Conservation (phyloP, 2,329 filamentous ascomycete genomes). For the Colletotrichum sp. region DNA sequence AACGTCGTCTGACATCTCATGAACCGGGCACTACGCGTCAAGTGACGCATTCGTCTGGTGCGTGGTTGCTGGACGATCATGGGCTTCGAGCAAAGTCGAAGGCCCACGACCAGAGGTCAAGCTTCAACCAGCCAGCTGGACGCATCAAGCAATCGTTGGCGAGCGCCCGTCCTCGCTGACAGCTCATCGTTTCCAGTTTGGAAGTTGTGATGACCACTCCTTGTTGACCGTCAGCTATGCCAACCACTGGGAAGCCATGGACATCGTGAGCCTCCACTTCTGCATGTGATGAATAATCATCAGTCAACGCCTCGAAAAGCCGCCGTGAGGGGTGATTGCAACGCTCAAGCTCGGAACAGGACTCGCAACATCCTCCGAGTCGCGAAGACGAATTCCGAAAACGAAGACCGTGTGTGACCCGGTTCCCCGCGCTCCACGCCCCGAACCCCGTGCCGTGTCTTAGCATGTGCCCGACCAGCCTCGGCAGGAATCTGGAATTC, state of each 20-base stretch:
- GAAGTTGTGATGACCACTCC: not conserved
- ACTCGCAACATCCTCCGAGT: not conserved
- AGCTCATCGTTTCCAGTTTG: not conserved
- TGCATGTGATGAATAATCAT: not conserved
- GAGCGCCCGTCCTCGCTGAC: not conserved
- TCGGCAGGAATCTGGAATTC: not conserved
- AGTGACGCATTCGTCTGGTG: not conserved
- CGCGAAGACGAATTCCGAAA: not conserved
- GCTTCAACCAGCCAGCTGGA: not conserved
- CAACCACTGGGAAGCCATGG: not conserved
- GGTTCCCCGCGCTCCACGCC: not conserved
- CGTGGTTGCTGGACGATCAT: not conserved
- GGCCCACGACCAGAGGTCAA: not conserved
- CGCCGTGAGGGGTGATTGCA: not conserved
- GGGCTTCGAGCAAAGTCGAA: not conserved
- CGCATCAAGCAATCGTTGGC: not conserved
- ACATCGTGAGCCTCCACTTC: not conserved
- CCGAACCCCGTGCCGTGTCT: not conserved
- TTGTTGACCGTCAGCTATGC: not conserved
- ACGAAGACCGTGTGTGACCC: not conserved
- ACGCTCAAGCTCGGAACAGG: not conserved
- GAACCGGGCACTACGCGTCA: not conserved
- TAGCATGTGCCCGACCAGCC: not conserved
- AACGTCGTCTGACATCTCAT: not conserved
- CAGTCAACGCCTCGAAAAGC: not conserved